A percentile compares a stretch with the other conserved stretches of the same genome.
Conservation (phyloP, 169 alveolate genomes). For the Plasmodium sp. region DNA sequence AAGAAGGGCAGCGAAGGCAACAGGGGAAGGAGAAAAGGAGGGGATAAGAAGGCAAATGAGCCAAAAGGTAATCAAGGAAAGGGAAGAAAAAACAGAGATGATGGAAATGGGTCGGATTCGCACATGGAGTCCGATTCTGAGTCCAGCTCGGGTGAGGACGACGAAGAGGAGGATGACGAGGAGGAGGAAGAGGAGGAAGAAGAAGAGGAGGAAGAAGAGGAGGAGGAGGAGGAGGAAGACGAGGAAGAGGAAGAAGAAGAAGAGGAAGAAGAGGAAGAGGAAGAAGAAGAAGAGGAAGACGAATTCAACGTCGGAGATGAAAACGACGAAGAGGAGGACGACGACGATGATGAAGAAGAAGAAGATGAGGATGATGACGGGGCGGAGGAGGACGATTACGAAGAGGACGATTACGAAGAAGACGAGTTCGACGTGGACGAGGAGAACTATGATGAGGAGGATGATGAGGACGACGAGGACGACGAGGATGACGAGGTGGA, state of each 20-base stretch:
- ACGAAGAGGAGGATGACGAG: not conserved
- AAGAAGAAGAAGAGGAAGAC: not conserved
- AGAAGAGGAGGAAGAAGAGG: not conserved
- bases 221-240: not conserved
- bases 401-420: not conserved
- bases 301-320: conserved; percentile 9
- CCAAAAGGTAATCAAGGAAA: conserved; percentile 15
- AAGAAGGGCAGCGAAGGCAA: not conserved
- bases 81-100: not conserved
- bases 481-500: not conserved
- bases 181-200: not conserved
- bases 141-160: conserved; percentile 12
- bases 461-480: not conserved
- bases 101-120: not conserved
- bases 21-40: conserved; percentile 14
- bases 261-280: not conserved
- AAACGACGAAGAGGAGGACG: not conserved
- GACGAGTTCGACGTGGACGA: not conserved
- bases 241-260: not conserved
- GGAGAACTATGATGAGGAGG: not conserved
- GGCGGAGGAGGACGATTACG: not conserved
- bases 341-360: not conserved
- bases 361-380: conserved; percentile 4
- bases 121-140: conserved; percentile 31
- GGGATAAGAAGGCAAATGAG: not conserved